Conservation (phyloP, 495 filamentous ascomycete species). For the Penicillium waksmanii region DNA sequence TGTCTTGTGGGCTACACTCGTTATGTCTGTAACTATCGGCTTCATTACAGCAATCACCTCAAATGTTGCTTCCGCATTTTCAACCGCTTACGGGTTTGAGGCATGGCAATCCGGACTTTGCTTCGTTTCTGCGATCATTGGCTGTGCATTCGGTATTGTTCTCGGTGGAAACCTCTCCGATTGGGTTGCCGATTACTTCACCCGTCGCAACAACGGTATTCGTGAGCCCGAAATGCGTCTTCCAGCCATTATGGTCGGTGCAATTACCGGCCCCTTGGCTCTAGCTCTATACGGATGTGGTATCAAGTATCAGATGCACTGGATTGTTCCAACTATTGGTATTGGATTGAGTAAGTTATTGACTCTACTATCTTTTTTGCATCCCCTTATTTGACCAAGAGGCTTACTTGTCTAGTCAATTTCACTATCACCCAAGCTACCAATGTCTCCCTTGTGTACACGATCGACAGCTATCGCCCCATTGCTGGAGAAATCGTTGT, state of each 20-base stretch:
- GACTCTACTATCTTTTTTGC: not conserved
- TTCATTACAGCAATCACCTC: conserved; percentile 57
- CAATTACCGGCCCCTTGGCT: conserved; percentile 48
- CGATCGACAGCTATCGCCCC: conserved; percentile 59
- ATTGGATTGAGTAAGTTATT: conserved; percentile 38
- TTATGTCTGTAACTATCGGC: conserved; percentile 55
- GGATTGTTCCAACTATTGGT: conserved; percentile 58
- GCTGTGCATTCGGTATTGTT: conserved; percentile 49
- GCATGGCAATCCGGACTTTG: conserved; percentile 55
- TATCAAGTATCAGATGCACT: conserved; percentile 52
- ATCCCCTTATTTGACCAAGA: not conserved
- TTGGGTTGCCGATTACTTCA: conserved; percentile 52
- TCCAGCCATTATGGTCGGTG: conserved; percentile 46
- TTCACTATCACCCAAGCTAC: conserved; percentile 55
- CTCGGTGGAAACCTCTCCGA: conserved; percentile 56
- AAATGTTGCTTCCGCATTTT: conserved; percentile 53
- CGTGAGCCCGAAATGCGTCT: conserved; percentile 61
- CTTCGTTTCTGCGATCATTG: conserved; percentile 53
- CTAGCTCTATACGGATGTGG: conserved; percentile 57
- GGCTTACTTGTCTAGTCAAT: conserved; percentile 33
- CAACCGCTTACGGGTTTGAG: conserved; percentile 45
- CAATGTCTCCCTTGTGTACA: conserved; percentile 57
- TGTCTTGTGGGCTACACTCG: conserved; percentile 54
- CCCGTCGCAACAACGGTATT: conserved; percentile 53
- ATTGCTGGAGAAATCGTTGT: conserved; percentile 57